A percentile compares a stretch with the other conserved stretches of the same genome.
Conservation (phyloP, 768 basidiomycete genomes). For the Calocybe indica region DNA sequence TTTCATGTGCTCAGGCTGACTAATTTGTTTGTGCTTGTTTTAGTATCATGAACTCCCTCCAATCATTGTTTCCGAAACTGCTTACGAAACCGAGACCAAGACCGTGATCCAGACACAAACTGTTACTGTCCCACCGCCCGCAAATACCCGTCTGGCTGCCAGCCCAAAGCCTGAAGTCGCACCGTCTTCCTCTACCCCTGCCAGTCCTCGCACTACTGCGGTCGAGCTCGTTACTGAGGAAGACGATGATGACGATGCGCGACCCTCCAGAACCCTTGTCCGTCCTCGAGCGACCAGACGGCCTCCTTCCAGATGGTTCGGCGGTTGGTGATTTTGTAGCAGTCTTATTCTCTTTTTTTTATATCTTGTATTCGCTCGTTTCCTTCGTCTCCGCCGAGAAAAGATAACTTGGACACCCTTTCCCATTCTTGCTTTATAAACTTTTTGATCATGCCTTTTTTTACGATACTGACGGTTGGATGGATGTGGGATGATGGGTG, state of each 20-base stretch:
- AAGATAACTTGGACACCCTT: not conserved
- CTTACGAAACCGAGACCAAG: slow-evolving; percentile 57
- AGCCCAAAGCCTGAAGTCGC: slow-evolving; percentile 64
- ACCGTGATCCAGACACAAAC: slow-evolving; percentile 62
- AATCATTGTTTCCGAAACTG: slow-evolving; percentile 36
- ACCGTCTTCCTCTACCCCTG: slow-evolving; percentile 50
- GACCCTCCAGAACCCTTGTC: slow-evolving; percentile 36
- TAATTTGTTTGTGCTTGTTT: slow-evolving; percentile 14
- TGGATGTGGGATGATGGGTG: slow-evolving; percentile 1
- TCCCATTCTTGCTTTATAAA: not conserved
- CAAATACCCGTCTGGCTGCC: slow-evolving; percentile 71
- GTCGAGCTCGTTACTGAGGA: slow-evolving; percentile 66
- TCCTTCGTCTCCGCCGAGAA: slow-evolving; percentile 11
- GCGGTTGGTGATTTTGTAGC: slow-evolving; percentile 39
- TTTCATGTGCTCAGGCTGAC: slow-evolving; percentile 21
- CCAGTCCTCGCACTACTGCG: slow-evolving; percentile 69
- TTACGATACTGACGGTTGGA: slow-evolving; percentile 1
- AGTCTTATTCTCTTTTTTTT: slow-evolving; percentile 16
- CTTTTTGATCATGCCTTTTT: not conserved
- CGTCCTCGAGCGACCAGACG: slow-evolving; percentile 33
- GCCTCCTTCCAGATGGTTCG: slow-evolving; percentile 54
- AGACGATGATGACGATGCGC: slow-evolving; percentile 33
- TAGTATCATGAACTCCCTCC: slow-evolving; percentile 44
- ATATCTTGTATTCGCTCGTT: slow-evolving; percentile 30
- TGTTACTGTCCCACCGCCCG: slow-evolving; percentile 68